Conservation (phyloP, 2,329 filamentous ascomycete genomes). For the Simplicillium aogashimaense region DNA sequence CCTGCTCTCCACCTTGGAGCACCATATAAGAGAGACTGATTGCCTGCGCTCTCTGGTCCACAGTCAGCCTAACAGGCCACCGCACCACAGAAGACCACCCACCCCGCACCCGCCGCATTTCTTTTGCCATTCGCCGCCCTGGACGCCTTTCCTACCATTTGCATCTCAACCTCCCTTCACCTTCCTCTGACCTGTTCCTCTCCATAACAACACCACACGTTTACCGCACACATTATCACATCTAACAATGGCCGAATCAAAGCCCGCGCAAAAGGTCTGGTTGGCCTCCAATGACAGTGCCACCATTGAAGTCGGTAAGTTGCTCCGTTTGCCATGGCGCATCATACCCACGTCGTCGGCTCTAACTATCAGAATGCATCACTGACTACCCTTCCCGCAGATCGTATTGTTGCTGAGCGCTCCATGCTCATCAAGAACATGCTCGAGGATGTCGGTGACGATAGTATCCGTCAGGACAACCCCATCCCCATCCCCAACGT, state of each 20-base stretch:
- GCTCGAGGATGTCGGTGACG: conserved; percentile 81
- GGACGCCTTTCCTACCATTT: not conserved
- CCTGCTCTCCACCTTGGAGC: too few relatives aligned
- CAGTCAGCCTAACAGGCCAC: too few relatives aligned
- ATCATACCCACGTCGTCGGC: too few relatives aligned
- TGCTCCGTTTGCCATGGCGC: conserved; percentile 3
- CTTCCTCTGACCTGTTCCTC: not conserved
- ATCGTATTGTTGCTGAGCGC: conserved; percentile 78
- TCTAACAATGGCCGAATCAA: conserved; percentile 24
- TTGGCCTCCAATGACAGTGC: conserved; percentile 42
- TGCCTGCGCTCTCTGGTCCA: too few relatives aligned
- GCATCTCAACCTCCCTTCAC: conserved; percentile 1
- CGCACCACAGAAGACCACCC: too few relatives aligned
- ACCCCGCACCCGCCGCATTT: not conserved
- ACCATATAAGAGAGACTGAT: too few relatives aligned
- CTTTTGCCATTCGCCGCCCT: conserved; percentile 1
- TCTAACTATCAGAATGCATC: too few relatives aligned
- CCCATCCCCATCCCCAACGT: conserved; percentile 84
- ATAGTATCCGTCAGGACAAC: conserved; percentile 41
- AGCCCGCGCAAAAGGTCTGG: conserved; percentile 30
- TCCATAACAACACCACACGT: not conserved
- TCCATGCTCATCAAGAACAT: conserved; percentile 97
- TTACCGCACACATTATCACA: not conserved
- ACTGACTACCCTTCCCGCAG: conserved; percentile 26
- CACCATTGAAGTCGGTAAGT: conserved; percentile 36